Percentiles rank a stretch among this genome's conserved stretches.
These are phyloP conservation scores for Priceomyces fermenticarens DNA, from an alignment of 805 yeast species.

Conservation along the genomic window DNA sequence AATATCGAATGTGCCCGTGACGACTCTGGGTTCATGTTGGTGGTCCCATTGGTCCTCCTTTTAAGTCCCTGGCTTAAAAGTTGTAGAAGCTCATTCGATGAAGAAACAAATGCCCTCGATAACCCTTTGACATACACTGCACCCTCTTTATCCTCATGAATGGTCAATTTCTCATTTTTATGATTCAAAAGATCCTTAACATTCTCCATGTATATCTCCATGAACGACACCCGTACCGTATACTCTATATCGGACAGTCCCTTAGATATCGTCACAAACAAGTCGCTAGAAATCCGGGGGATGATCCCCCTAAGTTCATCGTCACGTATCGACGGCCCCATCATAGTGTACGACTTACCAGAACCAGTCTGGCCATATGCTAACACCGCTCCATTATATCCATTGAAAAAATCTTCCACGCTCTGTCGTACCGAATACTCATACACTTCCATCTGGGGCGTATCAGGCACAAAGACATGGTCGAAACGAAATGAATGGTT, in stretches of 20 bases:
- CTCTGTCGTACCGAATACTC: slow-evolving; percentile 57
- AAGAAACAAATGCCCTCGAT: slow-evolving; percentile 56
- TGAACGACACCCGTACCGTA: slow-evolving; percentile 64
- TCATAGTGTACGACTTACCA: slow-evolving; percentile 76
- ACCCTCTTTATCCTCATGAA: slow-evolving; percentile 60
- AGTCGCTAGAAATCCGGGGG: slow-evolving; percentile 65
- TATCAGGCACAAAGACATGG: slow-evolving; percentile 50
- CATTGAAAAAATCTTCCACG: slow-evolving; percentile 67
- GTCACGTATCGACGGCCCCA: slow-evolving; percentile 47
- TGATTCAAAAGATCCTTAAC: slow-evolving; percentile 60
- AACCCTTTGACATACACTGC: slow-evolving; percentile 75
- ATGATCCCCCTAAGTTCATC: slow-evolving; percentile 56
- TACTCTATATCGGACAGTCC: slow-evolving; percentile 53
- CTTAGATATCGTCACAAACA: slow-evolving; percentile 53
- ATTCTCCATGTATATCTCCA: slow-evolving; percentile 82
- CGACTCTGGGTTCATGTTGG: slow-evolving; percentile 69
- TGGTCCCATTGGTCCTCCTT: slow-evolving; percentile 54
- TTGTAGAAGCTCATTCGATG: slow-evolving; percentile 54
- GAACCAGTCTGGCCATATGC: slow-evolving; percentile 82
- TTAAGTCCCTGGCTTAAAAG: slow-evolving; percentile 58
- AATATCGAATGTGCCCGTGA: slow-evolving; percentile 82
- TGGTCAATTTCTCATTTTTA: slow-evolving; percentile 29
- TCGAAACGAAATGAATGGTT: slow-evolving; percentile 54
- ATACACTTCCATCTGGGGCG: slow-evolving; percentile 59
- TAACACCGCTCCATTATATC: slow-evolving; percentile 73